These are phyloP conservation scores for Irpex rosettiformis DNA, from an alignment of 1,284 basidiomycete genomes.

Conservation along the genomic window DNA sequence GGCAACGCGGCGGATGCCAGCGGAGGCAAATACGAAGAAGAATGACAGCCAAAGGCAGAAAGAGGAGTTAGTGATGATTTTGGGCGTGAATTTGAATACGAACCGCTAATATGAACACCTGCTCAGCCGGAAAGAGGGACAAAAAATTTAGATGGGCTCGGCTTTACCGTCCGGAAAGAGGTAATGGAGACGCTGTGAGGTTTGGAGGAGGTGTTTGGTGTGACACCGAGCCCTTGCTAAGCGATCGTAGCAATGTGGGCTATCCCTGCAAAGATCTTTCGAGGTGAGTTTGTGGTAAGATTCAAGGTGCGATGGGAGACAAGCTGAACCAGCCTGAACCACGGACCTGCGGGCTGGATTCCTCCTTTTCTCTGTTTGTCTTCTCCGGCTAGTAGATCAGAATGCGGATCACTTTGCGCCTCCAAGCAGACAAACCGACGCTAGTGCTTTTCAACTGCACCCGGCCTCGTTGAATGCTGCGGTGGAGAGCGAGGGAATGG, in stretches of 20 bases:
- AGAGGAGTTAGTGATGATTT: constrained; percentile 14
- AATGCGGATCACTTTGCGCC: constrained; percentile 2
- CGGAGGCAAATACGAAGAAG: constrained; percentile 12
- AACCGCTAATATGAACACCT: constrained; percentile 7
- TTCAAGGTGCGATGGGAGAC: not conserved
- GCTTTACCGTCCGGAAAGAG: constrained; percentile 9
- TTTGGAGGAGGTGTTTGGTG: constrained; percentile 25
- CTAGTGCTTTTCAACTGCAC: not conserved
- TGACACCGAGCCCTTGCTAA: constrained; percentile 3
- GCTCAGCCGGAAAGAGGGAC: constrained; percentile 5
- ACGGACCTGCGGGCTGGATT: constrained; percentile 4
- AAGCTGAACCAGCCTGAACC: constrained; percentile 6
- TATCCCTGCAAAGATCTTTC: not conserved
- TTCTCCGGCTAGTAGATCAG: constrained; percentile 1
- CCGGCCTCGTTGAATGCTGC: not conserved
- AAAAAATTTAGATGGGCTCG: constrained; percentile 9
- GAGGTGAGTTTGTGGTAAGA: not conserved
- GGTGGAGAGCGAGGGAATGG: not conserved
- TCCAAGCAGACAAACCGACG: not conserved
- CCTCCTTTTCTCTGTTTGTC: constrained; percentile 5
- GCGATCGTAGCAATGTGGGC: constrained; percentile 10
- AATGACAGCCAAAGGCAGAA: constrained; percentile 6
- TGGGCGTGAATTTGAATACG: constrained; percentile 14
- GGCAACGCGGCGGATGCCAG: constrained; percentile 1
- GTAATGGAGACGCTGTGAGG: constrained; percentile 14